Percentiles rank a stretch among this genome's conserved stretches.
These are phyloP conservation scores for Candolleomyces aberdarensis DNA, from an alignment of 768 basidiomycete species.

Conservation along the genomic window DNA sequence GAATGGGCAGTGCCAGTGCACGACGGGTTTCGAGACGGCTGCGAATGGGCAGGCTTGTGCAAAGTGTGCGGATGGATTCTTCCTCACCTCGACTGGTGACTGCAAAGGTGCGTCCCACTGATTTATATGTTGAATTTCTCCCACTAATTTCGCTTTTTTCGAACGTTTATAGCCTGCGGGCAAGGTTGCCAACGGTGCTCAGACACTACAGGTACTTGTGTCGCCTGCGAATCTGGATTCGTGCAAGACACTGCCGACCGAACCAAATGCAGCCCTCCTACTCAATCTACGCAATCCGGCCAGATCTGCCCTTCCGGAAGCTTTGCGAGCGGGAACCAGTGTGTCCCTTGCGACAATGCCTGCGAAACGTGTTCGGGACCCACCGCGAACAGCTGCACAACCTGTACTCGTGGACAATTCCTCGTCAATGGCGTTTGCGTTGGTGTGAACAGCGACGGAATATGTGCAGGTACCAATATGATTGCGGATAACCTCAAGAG, in stretches of 20 bases:
- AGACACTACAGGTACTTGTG: conserved; percentile 64
- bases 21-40: conserved; percentile 69
- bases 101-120: conserved; percentile 55
- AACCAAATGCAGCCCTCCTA: conserved; percentile 59
- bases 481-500: conserved; percentile 80
- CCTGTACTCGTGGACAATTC: conserved; percentile 62
- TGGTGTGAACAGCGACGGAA: conserved; percentile 57
- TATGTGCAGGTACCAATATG: conserved; percentile 67
- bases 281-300: conserved; percentile 48
- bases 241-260: conserved; percentile 63
- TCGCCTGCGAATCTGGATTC: conserved; percentile 68
- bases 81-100: conserved; percentile 62
- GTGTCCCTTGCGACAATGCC: conserved; percentile 56
- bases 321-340: conserved; percentile 53
- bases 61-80: conserved; percentile 73
- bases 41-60: conserved; percentile 76
- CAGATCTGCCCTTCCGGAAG: conserved; percentile 62
- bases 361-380: conserved; percentile 71
- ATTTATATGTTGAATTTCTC: conserved; percentile 2
- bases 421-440: conserved; percentile 72
- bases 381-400: conserved; percentile 67
- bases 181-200: conserved; percentile 72
- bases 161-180: conserved; percentile 52
- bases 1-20: conserved; percentile 72
- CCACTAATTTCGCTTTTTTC: background rate